Percentiles rank a stretch among this genome's conserved stretches.
These are phyloP conservation scores for Lolium multiflorum DNA, from an alignment of 176 grass and related monocot species.

Conservation along the genomic window DNA sequence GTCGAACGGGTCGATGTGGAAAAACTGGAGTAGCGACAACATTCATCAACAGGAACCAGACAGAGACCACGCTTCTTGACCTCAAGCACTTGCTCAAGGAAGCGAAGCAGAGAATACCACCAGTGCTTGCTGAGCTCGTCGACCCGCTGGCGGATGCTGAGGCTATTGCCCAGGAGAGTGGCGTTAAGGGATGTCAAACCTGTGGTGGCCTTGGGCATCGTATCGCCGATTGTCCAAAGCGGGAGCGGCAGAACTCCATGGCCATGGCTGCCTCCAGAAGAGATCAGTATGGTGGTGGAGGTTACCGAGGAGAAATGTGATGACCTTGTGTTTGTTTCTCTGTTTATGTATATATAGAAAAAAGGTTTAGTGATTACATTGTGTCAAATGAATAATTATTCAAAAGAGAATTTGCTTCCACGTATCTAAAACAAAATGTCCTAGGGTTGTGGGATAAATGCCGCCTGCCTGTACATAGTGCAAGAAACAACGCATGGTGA, in stretches of 20 bases:
- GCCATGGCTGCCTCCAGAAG: constrained; percentile 81
- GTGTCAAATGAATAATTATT: neutral
- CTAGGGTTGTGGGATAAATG: too few species aligned
- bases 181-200: constrained; percentile 87
- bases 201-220: constrained; percentile 97
- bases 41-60: constrained; percentile 99
- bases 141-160: constrained; percentile 85
- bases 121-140: constrained; percentile 77
- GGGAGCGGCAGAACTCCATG: constrained; percentile 90
- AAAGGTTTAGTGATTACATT: neutral
- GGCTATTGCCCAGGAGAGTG: constrained; percentile 76
- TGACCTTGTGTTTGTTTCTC: constrained; percentile 5
- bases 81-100: constrained; percentile 90
- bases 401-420: neutral
- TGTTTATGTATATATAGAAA: neutral
- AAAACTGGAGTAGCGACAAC: constrained; percentile 95
- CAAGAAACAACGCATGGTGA: too few species aligned
- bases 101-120: constrained; percentile 92
- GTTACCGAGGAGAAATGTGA: constrained; percentile 92
- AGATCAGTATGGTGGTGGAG: constrained; percentile 83
- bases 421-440: neutral
- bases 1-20: constrained; percentile 89
- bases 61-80: constrained; percentile 84
- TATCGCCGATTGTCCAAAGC: constrained; percentile 82
- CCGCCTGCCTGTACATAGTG: too few species aligned